Evolutionary conservation across 805 yeast genomes (phyloP).

Genomic region (Yamadazyma phyllophila): DNA sequence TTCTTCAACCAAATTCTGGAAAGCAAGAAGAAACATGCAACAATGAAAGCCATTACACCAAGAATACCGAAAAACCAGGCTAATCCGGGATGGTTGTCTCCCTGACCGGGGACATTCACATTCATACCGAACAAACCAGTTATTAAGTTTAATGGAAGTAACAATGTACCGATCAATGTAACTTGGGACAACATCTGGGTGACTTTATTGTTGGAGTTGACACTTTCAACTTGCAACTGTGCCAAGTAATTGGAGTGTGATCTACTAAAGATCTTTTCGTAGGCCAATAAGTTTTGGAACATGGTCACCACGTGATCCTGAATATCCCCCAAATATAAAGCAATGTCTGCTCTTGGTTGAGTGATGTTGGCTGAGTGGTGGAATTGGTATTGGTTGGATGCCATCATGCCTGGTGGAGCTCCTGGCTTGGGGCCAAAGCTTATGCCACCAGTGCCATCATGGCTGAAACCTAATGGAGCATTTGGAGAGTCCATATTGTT

Average conservation of each 20-base stretch:
- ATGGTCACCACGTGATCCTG: constrained; percentile 96
- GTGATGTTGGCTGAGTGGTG: constrained; percentile 21
- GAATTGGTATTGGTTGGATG: constrained; percentile 17
- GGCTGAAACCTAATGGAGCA: constrained; percentile 13
- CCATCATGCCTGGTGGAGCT: constrained; percentile 24
- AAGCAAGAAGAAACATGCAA: constrained; percentile 15
- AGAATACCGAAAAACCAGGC: constrained; percentile 31
- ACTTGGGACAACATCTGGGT: constrained; percentile 87
- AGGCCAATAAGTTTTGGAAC: constrained; percentile 86
- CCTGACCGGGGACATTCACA: constrained; percentile 77
- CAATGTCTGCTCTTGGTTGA: constrained; percentile 86
- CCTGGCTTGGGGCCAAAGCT: constrained; percentile 38
- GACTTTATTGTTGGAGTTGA: constrained; percentile 78
- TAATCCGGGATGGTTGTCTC: constrained; percentile 16
- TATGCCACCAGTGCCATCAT: constrained; percentile 24
- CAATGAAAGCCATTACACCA: constrained; percentile 25
- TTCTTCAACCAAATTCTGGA: constrained; percentile 23
- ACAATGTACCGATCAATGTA: constrained; percentile 83
- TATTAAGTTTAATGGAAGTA: constrained; percentile 84
- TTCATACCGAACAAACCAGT: constrained; percentile 97
- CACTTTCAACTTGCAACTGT: constrained; percentile 89
- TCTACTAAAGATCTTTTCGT: constrained; percentile 89
- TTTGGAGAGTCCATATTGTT: background rate
- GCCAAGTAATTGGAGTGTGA: constrained; percentile 92
- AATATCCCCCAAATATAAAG: constrained; percentile 88